These are phyloP conservation scores for Mesotaenium endlicherianum DNA, from an alignment of 139 green algal species.

Conservation along the genomic window DNA sequence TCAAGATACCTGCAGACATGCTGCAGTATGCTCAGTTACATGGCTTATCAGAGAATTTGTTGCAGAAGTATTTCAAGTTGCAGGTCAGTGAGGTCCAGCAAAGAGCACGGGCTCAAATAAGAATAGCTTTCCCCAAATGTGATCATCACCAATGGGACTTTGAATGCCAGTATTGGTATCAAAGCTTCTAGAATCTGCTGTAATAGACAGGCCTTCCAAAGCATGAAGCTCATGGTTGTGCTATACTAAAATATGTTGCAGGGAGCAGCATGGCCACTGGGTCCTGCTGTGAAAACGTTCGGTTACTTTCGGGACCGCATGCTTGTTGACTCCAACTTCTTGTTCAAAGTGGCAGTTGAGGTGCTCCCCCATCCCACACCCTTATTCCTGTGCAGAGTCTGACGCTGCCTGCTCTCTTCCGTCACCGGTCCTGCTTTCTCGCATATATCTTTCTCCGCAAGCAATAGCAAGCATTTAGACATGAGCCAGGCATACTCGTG, in stretches of 20 bases:
- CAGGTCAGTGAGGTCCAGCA: not conserved
- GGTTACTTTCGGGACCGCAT: conserved; percentile 25
- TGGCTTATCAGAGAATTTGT: not conserved
- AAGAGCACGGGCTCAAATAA: not conserved
- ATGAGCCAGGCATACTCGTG: not conserved
- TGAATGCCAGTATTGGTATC: not conserved
- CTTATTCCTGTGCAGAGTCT: not conserved
- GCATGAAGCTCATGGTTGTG: not conserved
- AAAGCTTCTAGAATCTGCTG: not conserved
- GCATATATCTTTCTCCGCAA: too few relatives aligned
- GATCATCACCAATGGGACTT: not conserved
- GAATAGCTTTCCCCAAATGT: not conserved
- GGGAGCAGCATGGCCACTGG: not conserved
- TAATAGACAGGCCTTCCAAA: not conserved
- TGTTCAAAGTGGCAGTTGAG: conserved; percentile 52
- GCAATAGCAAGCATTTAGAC: not conserved
- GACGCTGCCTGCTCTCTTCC: not conserved
- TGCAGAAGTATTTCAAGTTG: not conserved
- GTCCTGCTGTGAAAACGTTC: conserved; percentile 10
- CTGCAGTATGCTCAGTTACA: not conserved
- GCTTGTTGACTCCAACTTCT: conserved; percentile 40
- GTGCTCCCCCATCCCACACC: not conserved
- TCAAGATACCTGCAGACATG: conserved; percentile 3
- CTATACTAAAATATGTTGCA: not conserved
- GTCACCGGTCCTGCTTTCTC: not conserved